phyloP scores from a whole-genome alignment of 805 yeast species.

The Metschnikowia anglica region DNA sequence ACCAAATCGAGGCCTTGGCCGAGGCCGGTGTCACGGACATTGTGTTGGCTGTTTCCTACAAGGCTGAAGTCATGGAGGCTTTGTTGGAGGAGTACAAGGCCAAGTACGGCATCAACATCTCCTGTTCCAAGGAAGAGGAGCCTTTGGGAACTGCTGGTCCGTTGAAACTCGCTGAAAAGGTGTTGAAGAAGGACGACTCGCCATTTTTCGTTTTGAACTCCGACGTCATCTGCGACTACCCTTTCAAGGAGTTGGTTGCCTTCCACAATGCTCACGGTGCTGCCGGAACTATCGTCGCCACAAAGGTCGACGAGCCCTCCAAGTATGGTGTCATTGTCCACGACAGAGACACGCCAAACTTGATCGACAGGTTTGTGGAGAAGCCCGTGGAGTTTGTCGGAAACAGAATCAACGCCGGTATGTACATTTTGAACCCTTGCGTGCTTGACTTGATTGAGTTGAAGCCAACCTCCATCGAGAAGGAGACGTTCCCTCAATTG shows the following conservation, averaged over 20 bases:
- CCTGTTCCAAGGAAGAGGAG: constrained; percentile 98
- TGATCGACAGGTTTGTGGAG: constrained; percentile 98
- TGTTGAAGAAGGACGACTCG: constrained; percentile 88
- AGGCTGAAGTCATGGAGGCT: constrained; percentile 98
- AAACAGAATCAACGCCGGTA: constrained; percentile 99
- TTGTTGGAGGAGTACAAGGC: constrained; percentile 92
- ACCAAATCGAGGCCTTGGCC: constrained; percentile 97
- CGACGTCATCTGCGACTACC: constrained; percentile 98
- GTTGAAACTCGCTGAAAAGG: constrained; percentile 90
- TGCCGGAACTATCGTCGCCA: constrained; percentile 97
- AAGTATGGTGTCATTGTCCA: constrained; percentile 99
- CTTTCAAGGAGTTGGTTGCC: constrained; percentile 85
- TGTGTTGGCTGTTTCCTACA: constrained; percentile 97
- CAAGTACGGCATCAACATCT: constrained; percentile 90
- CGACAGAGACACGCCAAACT: constrained; percentile 90
- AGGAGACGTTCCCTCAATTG: constrained; percentile 97
- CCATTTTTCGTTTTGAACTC: constrained; percentile 98
- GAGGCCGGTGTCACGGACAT: constrained; percentile 98
- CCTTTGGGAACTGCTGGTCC: constrained; percentile 99
- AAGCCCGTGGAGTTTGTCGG: constrained; percentile 99
- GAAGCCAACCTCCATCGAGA: constrained; percentile 98
- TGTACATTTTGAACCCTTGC: constrained; percentile 95
- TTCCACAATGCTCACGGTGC: constrained; percentile 97
- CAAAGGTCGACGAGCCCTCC: constrained; percentile 99
- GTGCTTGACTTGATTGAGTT: constrained; percentile 95